phyloP scores from a whole-genome alignment of 345 rosid species.

The Mercurialis annua region DNA sequence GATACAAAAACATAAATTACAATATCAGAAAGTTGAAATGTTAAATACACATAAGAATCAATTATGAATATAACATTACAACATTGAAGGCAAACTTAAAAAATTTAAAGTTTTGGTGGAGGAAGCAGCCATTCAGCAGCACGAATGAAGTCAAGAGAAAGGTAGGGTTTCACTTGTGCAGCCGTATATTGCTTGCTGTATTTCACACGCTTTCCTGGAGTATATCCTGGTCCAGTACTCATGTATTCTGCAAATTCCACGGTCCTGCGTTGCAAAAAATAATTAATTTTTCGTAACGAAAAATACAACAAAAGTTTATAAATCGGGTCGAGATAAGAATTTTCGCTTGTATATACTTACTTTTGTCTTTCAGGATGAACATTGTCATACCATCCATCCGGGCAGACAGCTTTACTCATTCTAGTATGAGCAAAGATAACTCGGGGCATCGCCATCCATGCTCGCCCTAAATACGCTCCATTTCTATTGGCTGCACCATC shows the following conservation, averaged over 20 bases:
- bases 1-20: no score
- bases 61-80: no score
- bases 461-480: conserved; percentile 52
- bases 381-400: conserved; percentile 50
- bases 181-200: conserved; percentile 34
- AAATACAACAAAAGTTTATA: no score
- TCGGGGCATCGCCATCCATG: conserved; percentile 50
- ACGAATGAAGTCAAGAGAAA: conserved; percentile 41
- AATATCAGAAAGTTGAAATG: no score
- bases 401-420: conserved; percentile 36
- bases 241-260: conserved; percentile 58
- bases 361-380: conserved; percentile 23
- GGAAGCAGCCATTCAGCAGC: conserved; percentile 76
- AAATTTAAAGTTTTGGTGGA: conserved; percentile 26
- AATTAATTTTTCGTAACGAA: background rate
- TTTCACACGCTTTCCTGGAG: conserved; percentile 20
- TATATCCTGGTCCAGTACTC: conserved; percentile 45
- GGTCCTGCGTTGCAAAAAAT: conserved; percentile 22
- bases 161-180: conserved; percentile 35
- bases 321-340: no score
- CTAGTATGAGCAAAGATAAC: conserved; percentile 49
- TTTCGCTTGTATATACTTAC: no score
- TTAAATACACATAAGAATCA: no score
- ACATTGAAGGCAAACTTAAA: no score
- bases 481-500: no score